Base-by-base conservation (phyloP, 768 basidiomycete species). In the Fibroporia radiculosa region DNA sequence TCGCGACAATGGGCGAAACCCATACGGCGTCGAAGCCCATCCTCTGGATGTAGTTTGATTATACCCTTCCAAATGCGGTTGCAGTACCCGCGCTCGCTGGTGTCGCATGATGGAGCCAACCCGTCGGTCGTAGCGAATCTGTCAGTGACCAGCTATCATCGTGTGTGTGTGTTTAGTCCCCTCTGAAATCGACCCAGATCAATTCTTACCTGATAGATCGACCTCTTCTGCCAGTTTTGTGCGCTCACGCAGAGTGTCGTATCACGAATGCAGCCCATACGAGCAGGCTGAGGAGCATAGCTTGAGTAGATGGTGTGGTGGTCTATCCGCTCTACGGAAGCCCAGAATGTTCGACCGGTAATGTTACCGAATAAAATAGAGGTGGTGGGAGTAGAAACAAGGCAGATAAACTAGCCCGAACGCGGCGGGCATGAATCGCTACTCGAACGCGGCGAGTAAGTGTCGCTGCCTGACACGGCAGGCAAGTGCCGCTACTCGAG, bases 1-100 rank as follows among this genome's bases (percentile, higher is more conserved):
- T 77, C 37, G 66, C 55, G 26, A 71, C 69, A 18, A 77, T 64
- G 1, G 78, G 79, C 1, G 75, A 76, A 40, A 77, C 74, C 77
- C 77, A 80, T 22, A 78, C 44, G 14, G 68, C 76, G 48, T 78
- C 76, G 52, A 79, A 79, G 25, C 78, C 78, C 75, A 80, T 76
- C 48, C 66, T 66, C 50, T 76, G 69, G 42, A 81, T 80, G 56
- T 81, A 81, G 61, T 79, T 78, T 63, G 40, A 66, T 66, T 46
- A 78, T 66, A 10, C 73, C 72, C 42, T 65, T 57, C 72, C 75
- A 80, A 1, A 74, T 73, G 3, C 79, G 78, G 23, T 77, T 77
- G 45, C 79, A 81, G 58, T 77, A 77, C 27, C 63, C 63, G 35
- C 73, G 72, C 19, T 63, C 56, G 25, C 61, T 54, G 1, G 74